Evolutionary conservation across 495 filamentous ascomycete genomes (phyloP), one percentile per base, ranked within the genome.

Genomic region (Saxophila tyrrhenica): DNA sequence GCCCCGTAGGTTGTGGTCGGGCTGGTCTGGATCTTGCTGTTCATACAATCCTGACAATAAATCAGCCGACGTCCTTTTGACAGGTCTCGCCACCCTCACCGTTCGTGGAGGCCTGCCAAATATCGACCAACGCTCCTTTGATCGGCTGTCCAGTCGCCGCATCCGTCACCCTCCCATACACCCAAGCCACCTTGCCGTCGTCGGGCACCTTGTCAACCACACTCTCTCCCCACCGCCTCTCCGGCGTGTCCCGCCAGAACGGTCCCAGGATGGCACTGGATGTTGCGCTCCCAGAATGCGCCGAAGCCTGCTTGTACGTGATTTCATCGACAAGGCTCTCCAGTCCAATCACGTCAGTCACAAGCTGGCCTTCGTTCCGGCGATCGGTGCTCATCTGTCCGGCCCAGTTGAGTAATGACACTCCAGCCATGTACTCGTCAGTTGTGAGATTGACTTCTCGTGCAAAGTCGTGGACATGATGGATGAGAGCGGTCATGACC

Each of bases 391-490:
- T 74, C 63, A 77, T 79, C 66, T 78, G 64, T 42, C 73, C 74
- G 38, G 75, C 70, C n/a, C 55, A 25, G 53, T 66, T 66, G 42
- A 67, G 39, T 50, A 82, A 85, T 61, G 81, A 71, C 42, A 89
- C 81, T 61, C 82, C 86, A 17, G 76, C 65, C 80, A 87, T 81
- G 83, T 82, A 89, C 72, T 89, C 86, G 59, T 83, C 83, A 17
- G 79, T 72, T 32, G 82, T 85, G 51, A 90, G 77, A 68, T 88
- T 82, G 59, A 85, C 81, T 69, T 90, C 86, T 54, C 85, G 84
- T 45, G 85, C 77, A 61, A 90, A 90, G 68, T 88, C 84, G 73
- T 90, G 86, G 54, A 90, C 74, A 72, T 90, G 86, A 39, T 72
- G 74, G 69, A 88, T 82, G 56, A 90, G 67, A 25, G 79, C 69